Conservation (phyloP, 2,329 filamentous ascomycete genomes). For the Scleromitrula shiraiana region DNA sequence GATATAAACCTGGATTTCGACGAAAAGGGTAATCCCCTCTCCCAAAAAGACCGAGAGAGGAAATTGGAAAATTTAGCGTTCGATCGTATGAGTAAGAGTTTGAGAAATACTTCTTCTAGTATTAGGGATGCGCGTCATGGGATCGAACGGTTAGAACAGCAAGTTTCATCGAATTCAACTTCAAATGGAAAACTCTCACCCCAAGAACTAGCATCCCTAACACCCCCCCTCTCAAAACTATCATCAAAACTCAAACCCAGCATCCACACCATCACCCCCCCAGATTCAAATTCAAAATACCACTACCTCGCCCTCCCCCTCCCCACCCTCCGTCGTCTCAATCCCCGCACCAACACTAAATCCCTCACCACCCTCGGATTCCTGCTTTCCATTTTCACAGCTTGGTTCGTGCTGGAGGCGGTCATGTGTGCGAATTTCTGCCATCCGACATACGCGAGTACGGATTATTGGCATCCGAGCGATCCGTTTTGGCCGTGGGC, state of each 20-base stretch:
- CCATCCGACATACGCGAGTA: conserved; percentile 41
- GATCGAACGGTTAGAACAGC: conserved; percentile 49
- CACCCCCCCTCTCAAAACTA: not conserved
- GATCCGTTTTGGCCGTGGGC: conserved; percentile 54
- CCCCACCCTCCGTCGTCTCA: conserved; percentile 18
- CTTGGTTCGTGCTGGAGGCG: conserved; percentile 50
- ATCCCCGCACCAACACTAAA: conserved; percentile 14
- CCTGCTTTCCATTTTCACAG: conserved; percentile 31
- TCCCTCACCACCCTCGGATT: conserved; percentile 25
- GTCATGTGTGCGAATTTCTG: conserved; percentile 47
- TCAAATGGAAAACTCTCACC: not conserved
- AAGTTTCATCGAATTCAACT: conserved; percentile 39
- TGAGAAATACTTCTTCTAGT: conserved; percentile 43
- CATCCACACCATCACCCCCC: not conserved
- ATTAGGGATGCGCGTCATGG: conserved; percentile 49
- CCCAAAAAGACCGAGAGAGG: conserved; percentile 26
- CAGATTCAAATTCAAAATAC: conserved; percentile 1
- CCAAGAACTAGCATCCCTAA: not conserved
- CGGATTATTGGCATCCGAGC: conserved; percentile 41
- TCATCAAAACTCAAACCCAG: conserved; percentile 2
- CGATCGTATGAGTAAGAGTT: conserved; percentile 43
- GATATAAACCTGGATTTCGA: conserved; percentile 17
- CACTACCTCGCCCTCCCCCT: conserved; percentile 20
- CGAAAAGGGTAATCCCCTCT: conserved; percentile 17
- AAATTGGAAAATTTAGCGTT: conserved; percentile 35